phyloP scores from a whole-genome alignment of 169 alveolate species.

The Eimeria zaria region DNA sequence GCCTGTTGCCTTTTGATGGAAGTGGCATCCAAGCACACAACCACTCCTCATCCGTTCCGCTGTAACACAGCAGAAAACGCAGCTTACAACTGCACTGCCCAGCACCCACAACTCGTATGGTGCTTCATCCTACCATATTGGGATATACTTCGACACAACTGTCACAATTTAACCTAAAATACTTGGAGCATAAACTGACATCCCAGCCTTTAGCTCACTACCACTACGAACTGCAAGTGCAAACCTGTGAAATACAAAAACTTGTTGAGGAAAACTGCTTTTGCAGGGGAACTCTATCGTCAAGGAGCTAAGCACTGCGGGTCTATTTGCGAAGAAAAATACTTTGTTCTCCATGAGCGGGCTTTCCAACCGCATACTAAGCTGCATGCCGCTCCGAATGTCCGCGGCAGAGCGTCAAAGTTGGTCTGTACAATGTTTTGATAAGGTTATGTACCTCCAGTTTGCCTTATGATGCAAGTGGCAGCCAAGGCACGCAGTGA shows the following conservation, averaged over 20 bases:
- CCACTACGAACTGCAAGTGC: not conserved
- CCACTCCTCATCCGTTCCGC: too few species aligned
- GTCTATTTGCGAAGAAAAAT: not conserved
- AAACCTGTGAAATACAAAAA: not conserved
- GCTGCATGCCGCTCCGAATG: not conserved
- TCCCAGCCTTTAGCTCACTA: too few species aligned
- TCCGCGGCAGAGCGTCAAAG: not conserved
- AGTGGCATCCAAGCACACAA: too few species aligned
- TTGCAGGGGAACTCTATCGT: not conserved
- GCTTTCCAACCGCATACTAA: not conserved
- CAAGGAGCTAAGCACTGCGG: not conserved
- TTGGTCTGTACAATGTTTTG: not conserved
- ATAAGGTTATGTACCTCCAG: not conserved
- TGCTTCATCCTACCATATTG: too few species aligned
- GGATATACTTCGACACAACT: too few species aligned
- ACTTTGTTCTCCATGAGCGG: not conserved
- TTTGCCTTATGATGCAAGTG: not conserved
- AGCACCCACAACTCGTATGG: too few species aligned
- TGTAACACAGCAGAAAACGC: too few species aligned
- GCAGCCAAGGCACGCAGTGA: not conserved
- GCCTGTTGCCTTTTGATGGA: too few species aligned
- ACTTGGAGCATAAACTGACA: too few species aligned
- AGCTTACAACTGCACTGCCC: too few species aligned
- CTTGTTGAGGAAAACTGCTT: not conserved
- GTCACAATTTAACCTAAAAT: too few species aligned